Evolutionary conservation across 345 rosid genomes (phyloP), one percentile per base, ranked within the genome.

Genomic region (Clausena lansium): DNA sequence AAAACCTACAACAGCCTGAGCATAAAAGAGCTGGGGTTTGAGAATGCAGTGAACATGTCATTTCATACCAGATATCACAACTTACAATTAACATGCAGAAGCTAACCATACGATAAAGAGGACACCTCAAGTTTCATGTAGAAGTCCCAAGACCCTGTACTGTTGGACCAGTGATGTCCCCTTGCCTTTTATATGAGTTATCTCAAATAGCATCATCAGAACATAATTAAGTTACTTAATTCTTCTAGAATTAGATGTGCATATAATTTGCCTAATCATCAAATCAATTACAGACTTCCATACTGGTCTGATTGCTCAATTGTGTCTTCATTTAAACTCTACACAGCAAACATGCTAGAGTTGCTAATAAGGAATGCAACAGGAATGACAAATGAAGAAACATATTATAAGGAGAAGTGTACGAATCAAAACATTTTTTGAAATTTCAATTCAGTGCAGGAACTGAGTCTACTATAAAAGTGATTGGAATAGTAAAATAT

Each of bases 1-100:
- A 61, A 9, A 62, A 62, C 68, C 77, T 41, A 60, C 41, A 74
- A 45, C 28, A 32, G 28, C 62, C 60, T 71, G 22, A 32, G 69
- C 70, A 47, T 74, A 7, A 22, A 32, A 32, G n/a, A 47, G 8
- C 70, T 30, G 62, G 4, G 41, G 58, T 30, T 64, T 63, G 39
- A 33, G 32, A 63, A 75, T 47, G 54, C 41, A 41, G 15, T 17
- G 13, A 62, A 10, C 63, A 62, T 20, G 28, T 74, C 69, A 74
- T 45, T 75, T 28, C 61, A 47, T 27, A 63, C 50, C 1, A 59
- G 7, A 38, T 25, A 38, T 59, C 27, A 39, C 27, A 38, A 19
- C 67, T 73, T 25, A 60, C 60, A 73, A 11, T 50, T 7, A 47
- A 15, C 11, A 47, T 28, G 38, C 6, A 17, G 20, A 11, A 70